phyloP scores from a whole-genome alignment of 2,329 filamentous ascomycete genomes.

The Penicillium rolfsii region DNA sequence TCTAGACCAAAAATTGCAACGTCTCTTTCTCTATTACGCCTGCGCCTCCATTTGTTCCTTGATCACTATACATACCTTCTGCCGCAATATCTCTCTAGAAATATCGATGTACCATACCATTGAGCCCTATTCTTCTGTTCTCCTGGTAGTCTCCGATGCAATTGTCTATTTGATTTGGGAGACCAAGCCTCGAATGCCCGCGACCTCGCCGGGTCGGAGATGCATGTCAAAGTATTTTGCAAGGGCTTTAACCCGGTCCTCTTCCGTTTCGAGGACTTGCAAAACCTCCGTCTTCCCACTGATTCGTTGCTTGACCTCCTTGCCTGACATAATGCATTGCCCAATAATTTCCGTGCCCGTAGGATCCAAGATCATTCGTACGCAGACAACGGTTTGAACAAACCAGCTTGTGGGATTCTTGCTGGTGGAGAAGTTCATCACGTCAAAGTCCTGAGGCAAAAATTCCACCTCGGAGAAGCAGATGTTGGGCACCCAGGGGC shows the following conservation, averaged over 20 bases:
- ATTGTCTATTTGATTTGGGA: conserved; percentile 48
- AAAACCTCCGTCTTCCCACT: conserved; percentile 56
- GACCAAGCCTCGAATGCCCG: conserved; percentile 55
- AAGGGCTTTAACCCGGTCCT: conserved; percentile 57
- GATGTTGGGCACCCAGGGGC: conserved; percentile 64
- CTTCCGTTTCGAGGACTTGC: conserved; percentile 54
- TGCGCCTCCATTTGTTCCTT: conserved; percentile 27
- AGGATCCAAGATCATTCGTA: conserved; percentile 58
- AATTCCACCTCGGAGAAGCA: conserved; percentile 70
- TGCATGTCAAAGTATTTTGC: conserved; percentile 58
- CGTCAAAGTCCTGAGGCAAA: conserved; percentile 61
- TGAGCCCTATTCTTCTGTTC: conserved; percentile 2
- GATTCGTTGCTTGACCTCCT: conserved; percentile 58
- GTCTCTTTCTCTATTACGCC: conserved; percentile 28
- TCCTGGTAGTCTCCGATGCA: conserved; percentile 12
- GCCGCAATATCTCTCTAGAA: conserved; percentile 29
- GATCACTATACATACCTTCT: conserved; percentile 30
- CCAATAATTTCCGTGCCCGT: conserved; percentile 54
- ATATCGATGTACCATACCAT: conserved; percentile 30
- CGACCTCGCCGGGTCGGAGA: conserved; percentile 55
- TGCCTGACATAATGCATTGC: conserved; percentile 57
- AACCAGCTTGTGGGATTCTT: conserved; percentile 57
- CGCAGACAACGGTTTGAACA: conserved; percentile 56
- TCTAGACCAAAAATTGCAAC: conserved; percentile 35
- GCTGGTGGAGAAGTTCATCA: conserved; percentile 63